Conservation (phyloP, 805 yeast genomes). For the Kuraishia capsulata region DNA sequence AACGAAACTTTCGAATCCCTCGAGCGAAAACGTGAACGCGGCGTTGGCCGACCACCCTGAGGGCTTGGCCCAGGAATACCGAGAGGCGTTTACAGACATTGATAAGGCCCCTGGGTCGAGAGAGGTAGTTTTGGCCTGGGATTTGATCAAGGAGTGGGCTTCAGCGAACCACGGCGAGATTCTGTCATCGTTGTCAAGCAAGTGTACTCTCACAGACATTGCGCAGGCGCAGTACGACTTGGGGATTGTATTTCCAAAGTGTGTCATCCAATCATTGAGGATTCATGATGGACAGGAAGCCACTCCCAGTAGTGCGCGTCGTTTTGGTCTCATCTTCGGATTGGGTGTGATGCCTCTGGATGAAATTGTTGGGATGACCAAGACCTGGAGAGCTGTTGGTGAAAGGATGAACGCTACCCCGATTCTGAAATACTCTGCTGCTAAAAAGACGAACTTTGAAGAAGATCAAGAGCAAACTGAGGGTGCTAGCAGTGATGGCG, state of each 20-base stretch:
- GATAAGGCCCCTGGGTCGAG: constrained; percentile 47
- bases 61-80: constrained; percentile 17
- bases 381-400: constrained; percentile 71
- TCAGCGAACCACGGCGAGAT: constrained; percentile 32
- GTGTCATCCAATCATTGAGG: constrained; percentile 62
- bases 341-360: constrained; percentile 69
- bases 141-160: constrained; percentile 75
- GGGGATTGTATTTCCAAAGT: constrained; percentile 59
- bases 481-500: constrained; percentile 1
- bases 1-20: constrained; percentile 27
- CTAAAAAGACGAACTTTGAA: constrained; percentile 9
- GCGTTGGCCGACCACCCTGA: constrained; percentile 15
- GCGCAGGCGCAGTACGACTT: constrained; percentile 72
- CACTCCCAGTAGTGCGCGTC: constrained; percentile 55
- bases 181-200: constrained; percentile 15
- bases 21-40: constrained; percentile 6
- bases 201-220: constrained; percentile 69
- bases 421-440: not conserved
- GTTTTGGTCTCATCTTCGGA: constrained; percentile 68
- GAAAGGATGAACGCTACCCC: constrained; percentile 23
- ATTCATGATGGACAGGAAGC: constrained; percentile 85
- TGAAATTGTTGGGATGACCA: constrained; percentile 68
- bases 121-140: constrained; percentile 70
- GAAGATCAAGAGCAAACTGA: constrained; percentile 3
- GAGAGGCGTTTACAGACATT: constrained; percentile 19